phyloP scores from a whole-genome alignment of 805 yeast genomes.

The Hanseniaspora clermontiae region DNA sequence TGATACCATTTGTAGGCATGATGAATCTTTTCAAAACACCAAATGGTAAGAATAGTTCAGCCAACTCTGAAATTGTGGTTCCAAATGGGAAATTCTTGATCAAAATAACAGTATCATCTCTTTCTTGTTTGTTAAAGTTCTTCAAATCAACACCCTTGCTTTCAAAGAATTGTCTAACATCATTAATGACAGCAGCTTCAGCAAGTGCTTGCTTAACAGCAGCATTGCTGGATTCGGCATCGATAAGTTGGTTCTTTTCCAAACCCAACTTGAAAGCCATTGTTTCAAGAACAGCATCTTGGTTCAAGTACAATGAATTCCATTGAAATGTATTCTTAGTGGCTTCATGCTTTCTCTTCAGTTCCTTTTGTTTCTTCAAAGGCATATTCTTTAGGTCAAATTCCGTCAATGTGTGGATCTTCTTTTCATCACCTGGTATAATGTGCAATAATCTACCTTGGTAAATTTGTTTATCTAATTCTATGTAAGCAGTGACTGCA shows the following conservation, averaged over 20 bases:
- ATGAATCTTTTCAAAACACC: conserved; percentile 71
- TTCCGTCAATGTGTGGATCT: conserved; percentile 75
- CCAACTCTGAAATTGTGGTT: conserved; percentile 65
- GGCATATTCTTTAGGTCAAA: conserved; percentile 85
- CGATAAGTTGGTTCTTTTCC: conserved; percentile 67
- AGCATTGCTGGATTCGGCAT: conserved; percentile 72
- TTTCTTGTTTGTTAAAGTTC: conserved; percentile 43
- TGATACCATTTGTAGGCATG: conserved; percentile 94
- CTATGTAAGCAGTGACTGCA: conserved; percentile 64
- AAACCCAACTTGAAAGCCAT: conserved; percentile 79
- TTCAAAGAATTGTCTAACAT: conserved; percentile 79
- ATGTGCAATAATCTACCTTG: conserved; percentile 90
- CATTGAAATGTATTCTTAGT: conserved; percentile 79
- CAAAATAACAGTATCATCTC: conserved; percentile 68
- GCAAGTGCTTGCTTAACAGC: conserved; percentile 96
- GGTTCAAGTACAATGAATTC: conserved; percentile 86
- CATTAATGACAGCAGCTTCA: conserved; percentile 89
- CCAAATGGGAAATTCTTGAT: conserved; percentile 88
- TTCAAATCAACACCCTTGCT: conserved; percentile 71
- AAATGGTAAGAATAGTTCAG: conserved; percentile 64
- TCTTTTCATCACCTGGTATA: conserved; percentile 71
- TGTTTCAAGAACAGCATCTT: conserved; percentile 82
- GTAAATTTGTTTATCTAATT: conserved; percentile 74
- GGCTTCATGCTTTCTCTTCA: conserved; percentile 75
- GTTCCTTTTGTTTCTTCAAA: conserved; percentile 75